Conservation (phyloP, 1,284 basidiomycete genomes). For the Moniliophthora roreri region DNA sequence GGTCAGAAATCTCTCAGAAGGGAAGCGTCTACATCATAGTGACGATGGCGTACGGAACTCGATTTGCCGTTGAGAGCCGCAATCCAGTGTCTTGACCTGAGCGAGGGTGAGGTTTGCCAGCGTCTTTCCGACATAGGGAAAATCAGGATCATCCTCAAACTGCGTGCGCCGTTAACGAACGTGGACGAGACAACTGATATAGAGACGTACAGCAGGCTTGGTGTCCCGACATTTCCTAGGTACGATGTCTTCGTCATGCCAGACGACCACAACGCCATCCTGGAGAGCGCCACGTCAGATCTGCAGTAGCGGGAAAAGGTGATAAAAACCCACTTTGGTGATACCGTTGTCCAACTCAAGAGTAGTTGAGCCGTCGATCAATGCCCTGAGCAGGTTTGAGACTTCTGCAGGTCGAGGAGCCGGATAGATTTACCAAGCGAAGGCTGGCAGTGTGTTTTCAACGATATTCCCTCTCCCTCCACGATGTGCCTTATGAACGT, state of each 20-base stretch:
- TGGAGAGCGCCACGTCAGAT: constrained; percentile 26
- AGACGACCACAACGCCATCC: constrained; percentile 76
- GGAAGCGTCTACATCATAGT: background rate
- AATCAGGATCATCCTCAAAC: constrained; percentile 55
- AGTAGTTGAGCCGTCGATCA: constrained; percentile 73
- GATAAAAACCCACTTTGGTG: constrained; percentile 47
- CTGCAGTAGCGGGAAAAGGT: background rate
- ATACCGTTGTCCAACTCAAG: constrained; percentile 79
- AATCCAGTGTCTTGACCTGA: constrained; percentile 76
- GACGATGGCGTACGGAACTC: constrained; percentile 53
- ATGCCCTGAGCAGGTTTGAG: constrained; percentile 43
- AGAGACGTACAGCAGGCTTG: constrained; percentile 51
- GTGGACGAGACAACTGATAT: background rate
- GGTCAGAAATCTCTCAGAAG: background rate
- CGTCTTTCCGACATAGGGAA: constrained; percentile 73
- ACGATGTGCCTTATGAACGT: constrained; percentile 62
- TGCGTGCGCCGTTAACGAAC: constrained; percentile 22
- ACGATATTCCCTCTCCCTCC: constrained; percentile 73
- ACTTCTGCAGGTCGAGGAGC: constrained; percentile 7
- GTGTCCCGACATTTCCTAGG: constrained; percentile 70
- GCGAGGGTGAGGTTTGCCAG: constrained; percentile 77
- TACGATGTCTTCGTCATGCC: constrained; percentile 73
- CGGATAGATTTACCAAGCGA: constrained; percentile 58
- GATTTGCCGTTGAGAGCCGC: constrained; percentile 65
- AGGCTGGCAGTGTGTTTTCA: constrained; percentile 69